phyloP scores from a whole-genome alignment of 768 basidiomycete genomes.

The Trametes cubensis region DNA sequence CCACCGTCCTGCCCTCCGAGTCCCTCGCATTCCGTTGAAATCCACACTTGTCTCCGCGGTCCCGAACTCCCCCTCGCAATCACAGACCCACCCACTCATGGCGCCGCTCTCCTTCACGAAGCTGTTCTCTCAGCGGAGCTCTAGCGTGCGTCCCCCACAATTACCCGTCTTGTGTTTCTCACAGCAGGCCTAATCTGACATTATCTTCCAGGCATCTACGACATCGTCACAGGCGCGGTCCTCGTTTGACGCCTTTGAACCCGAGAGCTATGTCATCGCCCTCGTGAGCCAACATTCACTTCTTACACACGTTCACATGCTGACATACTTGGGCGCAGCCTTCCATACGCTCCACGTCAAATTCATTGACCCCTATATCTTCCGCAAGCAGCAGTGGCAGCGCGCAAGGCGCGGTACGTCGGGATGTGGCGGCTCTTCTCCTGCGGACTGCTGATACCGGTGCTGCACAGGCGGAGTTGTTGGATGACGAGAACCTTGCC shows the following conservation, averaged over 20 bases:
- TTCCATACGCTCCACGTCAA: neutral
- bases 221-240: constrained; percentile 2
- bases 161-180: neutral
- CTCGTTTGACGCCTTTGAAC: constrained; percentile 12
- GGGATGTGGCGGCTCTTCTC: neutral
- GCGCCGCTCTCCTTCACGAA: constrained; percentile 21
- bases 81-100: constrained; percentile 8
- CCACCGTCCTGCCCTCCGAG: neutral
- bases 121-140: constrained; percentile 14
- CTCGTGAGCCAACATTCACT: neutral
- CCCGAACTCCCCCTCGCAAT: neutral
- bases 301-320: too few relatives aligned
- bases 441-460: neutral
- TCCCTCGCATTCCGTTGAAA: neutral
- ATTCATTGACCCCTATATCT: neutral
- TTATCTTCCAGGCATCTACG: constrained; percentile 4
- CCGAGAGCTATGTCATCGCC: constrained; percentile 19
- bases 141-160: constrained; percentile 9
- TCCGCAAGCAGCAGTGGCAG: neutral
- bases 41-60: neutral
- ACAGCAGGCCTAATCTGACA: neutral
- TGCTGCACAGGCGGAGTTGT: constrained; percentile 23
- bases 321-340: neutral
- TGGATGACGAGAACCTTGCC: constrained; percentile 28
- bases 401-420: neutral